Evolutionary conservation across 805 yeast genomes (phyloP), one percentile per base, ranked within the genome.

Genomic region (Lipomyces yamanashiensis): DNA sequence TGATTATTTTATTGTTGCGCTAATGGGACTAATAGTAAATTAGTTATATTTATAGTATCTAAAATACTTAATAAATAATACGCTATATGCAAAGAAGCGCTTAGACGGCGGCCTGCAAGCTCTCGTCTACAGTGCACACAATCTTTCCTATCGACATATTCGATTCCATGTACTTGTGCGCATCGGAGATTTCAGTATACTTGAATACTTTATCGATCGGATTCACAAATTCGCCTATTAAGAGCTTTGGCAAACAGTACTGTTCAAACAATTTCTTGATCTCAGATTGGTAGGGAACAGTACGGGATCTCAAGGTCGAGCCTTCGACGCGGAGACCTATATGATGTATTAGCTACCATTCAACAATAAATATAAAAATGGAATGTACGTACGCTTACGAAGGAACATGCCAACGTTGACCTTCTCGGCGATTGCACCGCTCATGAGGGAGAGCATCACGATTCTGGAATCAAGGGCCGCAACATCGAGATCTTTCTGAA

Each of bases 81-180:
- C 47, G 13, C n/a, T n/a, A 43, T n/a, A 8, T 13, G 47, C n/a
- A 19, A 12, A 12, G 7, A 39, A 12, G 2, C 28, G 2, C 47
- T 43, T 43, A 43, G 10, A 17, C 47, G 2, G 47, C 47, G 3
- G 47, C 9, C 47, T 43, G 47, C 45, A 34, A 28, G 13, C 21
- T 13, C n/a, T 33, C 45, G 43, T 64, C 63, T 3, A 64, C 59
- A n/a, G 44, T 33, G 52, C 63, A 59, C 19, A 74, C 62, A 37
- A 74, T 66, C 65, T 74, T 74, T 40, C 77, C 77, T 66, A 54
- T 68, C 45, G 72, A 64, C 52, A 45, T 28, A 60, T 73, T 73
- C 52, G 71, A 60, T 57, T 71, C 77, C 70, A 74, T 61, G 36
- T 71, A 66, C 56, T 63, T 49, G 64, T 71, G 76, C 7, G 78